Base-by-base conservation (phyloP, 164 flowering plant species). In the Chimonanthus praecox region DNA sequence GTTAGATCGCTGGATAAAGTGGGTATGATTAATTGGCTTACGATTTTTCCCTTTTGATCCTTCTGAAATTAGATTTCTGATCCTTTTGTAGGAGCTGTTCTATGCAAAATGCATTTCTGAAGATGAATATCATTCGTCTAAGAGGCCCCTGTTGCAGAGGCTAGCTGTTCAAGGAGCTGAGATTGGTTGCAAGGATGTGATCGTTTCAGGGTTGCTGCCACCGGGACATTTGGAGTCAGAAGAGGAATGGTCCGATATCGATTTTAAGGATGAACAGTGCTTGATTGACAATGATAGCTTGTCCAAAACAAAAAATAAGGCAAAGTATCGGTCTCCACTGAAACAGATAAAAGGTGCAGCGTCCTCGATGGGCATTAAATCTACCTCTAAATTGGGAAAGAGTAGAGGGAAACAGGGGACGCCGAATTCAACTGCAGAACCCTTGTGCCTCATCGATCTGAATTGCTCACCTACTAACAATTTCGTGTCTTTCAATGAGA, bases 91-190 rank as follows among this genome's bases (percentile, higher is more conserved):
- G 99, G 97, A 94, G 80, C 80, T 94, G 68, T 75, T 91, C 64
- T 87, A 92, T 74, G 95, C 95, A 0, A 90, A 92, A 74, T 92
- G 99, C 79, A 92, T 94, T 18, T 81, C 97, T 2, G 86, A 45
- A 11, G 92, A 92, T 1, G 99, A 94, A 83, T 92, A 92, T 74
- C 98, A 92, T 78, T 78, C 88, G 47, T 90, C 97, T 4, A 92
- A 92, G 79, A 87, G 97, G 85, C 97, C 97, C 47, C 76, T 94
- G 74, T 74, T 94, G 66, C 95, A 90, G 74, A 86, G 97, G 62
- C 83, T 94, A n/a, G 94, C 97, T 3, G 88, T 87, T 70, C 97
- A 92, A 85, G 97, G 95, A 76, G 97, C 84, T 18, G 92, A 88
- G 74, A 87, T 91, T 58, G 86, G 85, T 47, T 84, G 86, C 47